These are phyloP conservation scores for Sarocladium strictum DNA, from an alignment of 2,329 filamentous ascomycete species.

Conservation along the genomic window DNA sequence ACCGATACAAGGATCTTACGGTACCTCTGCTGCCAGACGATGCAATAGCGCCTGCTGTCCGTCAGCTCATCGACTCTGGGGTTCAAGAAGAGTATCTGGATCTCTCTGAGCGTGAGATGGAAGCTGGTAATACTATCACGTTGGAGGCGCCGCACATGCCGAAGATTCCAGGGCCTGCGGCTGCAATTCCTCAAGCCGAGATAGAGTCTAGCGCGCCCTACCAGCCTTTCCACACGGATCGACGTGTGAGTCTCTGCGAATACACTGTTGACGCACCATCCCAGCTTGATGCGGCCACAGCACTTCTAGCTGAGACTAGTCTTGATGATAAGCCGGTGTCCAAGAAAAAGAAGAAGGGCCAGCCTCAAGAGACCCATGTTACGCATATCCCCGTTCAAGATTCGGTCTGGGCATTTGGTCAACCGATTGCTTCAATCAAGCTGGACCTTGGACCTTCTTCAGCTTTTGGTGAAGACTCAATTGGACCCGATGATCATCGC, in stretches of 20 bases:
- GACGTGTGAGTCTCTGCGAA: slow-evolving; percentile 71
- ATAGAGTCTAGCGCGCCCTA: slow-evolving; percentile 95
- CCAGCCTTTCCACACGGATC: slow-evolving; percentile 91
- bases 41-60: slow-evolving; percentile 48
- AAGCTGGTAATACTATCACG: slow-evolving; percentile 49
- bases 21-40: slow-evolving; percentile 58
- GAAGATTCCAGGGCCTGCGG: slow-evolving; percentile 33
- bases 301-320: slow-evolving; percentile 33
- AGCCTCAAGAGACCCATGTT: slow-evolving; percentile 18
- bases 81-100: slow-evolving; percentile 52
- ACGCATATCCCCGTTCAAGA: slow-evolving; percentile 14
- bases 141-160: slow-evolving; percentile 28
- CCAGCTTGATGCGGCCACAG: slow-evolving; percentile 29
- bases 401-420: slow-evolving; percentile 53
- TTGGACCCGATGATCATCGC: slow-evolving; percentile 47
- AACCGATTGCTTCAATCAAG: slow-evolving; percentile 42
- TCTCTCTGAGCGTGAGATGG: slow-evolving; percentile 45
- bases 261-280: slow-evolving; percentile 36
- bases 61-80: slow-evolving; percentile 42
- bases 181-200: slow-evolving; percentile 69
- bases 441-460: slow-evolving; percentile 45
- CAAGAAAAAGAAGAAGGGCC: slow-evolving; percentile 32
- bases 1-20: slow-evolving; percentile 60
- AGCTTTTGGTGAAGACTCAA: slow-evolving; percentile 45
- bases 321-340: slow-evolving; percentile 32